A percentile compares a stretch with the other conserved stretches of the same genome.
phyloP scores from a whole-genome alignment of 2,329 filamentous ascomycete genomes.

The Dactylellina leptospora region DNA sequence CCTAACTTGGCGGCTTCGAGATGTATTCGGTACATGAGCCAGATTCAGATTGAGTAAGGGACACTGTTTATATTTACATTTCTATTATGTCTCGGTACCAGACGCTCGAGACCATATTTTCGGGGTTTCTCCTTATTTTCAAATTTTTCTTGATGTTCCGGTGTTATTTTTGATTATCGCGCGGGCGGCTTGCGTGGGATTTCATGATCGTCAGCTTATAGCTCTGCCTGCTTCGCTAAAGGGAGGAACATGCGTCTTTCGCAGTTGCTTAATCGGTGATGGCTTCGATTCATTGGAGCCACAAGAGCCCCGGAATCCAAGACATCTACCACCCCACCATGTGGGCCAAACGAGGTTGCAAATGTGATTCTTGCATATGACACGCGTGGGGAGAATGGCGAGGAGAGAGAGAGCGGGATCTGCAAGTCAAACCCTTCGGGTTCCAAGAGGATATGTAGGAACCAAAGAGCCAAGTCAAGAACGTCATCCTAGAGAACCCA shows the following conservation, averaged over 20 bases:
- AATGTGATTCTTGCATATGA: constrained; percentile 43
- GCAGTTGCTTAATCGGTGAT: constrained; percentile 51
- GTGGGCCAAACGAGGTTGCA: constrained; percentile 20
- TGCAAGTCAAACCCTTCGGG: constrained; percentile 27
- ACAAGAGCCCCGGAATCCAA: constrained; percentile 40
- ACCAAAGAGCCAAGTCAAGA: constrained; percentile 9
- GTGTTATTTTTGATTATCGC: constrained; percentile 5
- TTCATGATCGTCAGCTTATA: constrained; percentile 47
- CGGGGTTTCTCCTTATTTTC: constrained; percentile 6
- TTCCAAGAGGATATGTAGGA: constrained; percentile 31
- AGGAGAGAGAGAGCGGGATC: constrained; percentile 43
- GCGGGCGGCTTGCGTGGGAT: constrained; percentile 10
- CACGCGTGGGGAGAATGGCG: constrained; percentile 27
- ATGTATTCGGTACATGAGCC: constrained; percentile 24
- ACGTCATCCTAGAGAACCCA: not conserved
- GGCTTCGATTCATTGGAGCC: constrained; percentile 18
- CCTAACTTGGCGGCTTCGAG: not conserved
- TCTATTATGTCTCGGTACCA: constrained; percentile 31
- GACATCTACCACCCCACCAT: constrained; percentile 35
- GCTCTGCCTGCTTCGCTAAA: constrained; percentile 49
- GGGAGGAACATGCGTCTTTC: constrained; percentile 25
- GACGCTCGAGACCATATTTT: constrained; percentile 7
- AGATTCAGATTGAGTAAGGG: constrained; percentile 14
- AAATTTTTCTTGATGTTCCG: constrained; percentile 13
- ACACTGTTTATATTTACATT: constrained; percentile 4